Evolutionary conservation across 306 rosid genomes (phyloP), one percentile per base, ranked within the genome.

Genomic region (Clitoria ternatea): DNA sequence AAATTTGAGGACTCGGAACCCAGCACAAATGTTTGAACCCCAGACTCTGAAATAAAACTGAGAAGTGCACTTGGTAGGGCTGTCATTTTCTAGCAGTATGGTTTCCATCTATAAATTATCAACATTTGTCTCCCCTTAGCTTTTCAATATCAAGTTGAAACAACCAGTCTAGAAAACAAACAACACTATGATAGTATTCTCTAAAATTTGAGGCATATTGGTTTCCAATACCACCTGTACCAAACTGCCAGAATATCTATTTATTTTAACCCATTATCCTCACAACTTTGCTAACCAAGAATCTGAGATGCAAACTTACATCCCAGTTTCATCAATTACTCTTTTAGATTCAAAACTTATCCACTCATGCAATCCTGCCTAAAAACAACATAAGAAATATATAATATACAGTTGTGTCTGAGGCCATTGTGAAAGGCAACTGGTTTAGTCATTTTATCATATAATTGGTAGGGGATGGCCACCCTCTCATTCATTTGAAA

Each of bases 41-140:
- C 86, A 1, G 86, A 76, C 29, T 89, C 87, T 0, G 95, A 78
- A 71, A 83, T 70, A 69, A 69, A 90, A 74, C 84, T 82, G 15
- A 85, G 74, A 80, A 94, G 88, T 44, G 90, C 94, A 60, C 77
- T 59, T 47, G 98, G n/a, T 97, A 19, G 88, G 89, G 70, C 81
- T 75, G 19, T 90, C 89, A 73, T 91, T 88, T 70, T 94, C 98
- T 59, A 94, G 82, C 40, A 94, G 57, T 79, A 90, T 37, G 39
- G 97, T 88, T 77, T 89, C 97, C 71, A 87, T 73, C 97, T 89
- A 61, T 59, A 85, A 49, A 37, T 77, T 48, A 66, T 77, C 76
- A 77, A 23, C 50, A 48, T 45, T 54, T 56, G 70, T 27, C 66
- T 49, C 54, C 24, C 56, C 36, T 6, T 33, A 35, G n/a, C n/a